Percentiles rank a stretch among this genome's conserved stretches.
Conservation (phyloP, 2,329 filamentous ascomycete genomes). For the Pestalotiopsis fici region DNA sequence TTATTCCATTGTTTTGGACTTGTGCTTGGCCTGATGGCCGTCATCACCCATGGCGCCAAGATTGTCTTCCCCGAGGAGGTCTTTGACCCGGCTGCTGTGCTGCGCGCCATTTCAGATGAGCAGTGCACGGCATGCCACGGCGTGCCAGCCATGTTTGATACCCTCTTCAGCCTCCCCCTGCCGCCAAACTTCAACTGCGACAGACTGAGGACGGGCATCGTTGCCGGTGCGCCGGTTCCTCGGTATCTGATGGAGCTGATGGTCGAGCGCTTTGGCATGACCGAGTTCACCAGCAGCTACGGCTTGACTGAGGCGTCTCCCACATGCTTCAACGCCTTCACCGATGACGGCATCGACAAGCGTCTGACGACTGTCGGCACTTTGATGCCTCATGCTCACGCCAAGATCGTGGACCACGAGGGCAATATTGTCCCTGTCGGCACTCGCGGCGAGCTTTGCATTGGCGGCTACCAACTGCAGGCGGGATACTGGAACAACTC, state of each 20-base stretch:
- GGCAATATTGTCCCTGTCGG: conserved; percentile 69
- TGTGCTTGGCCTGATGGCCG: conserved; percentile 72
- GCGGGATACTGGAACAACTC: conserved; percentile 69
- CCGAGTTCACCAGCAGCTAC: conserved; percentile 71
- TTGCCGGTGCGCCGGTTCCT: conserved; percentile 77
- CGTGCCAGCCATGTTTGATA: conserved; percentile 84
- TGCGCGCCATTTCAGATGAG: conserved; percentile 67
- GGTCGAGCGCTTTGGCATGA: conserved; percentile 72
- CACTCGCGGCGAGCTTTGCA: conserved; percentile 71
- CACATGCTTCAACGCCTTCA: conserved; percentile 80
- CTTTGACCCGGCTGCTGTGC: conserved; percentile 68
- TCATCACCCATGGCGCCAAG: conserved; percentile 73
- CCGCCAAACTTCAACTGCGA: conserved; percentile 44
- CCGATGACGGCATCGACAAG: conserved; percentile 67
- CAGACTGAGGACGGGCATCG: conserved; percentile 72
- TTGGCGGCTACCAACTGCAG: conserved; percentile 76
- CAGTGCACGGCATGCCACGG: conserved; percentile 76
- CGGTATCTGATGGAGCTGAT: conserved; percentile 74
- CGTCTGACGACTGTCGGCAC: conserved; percentile 74
- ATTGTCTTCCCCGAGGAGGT: conserved; percentile 76
- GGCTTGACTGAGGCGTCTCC: conserved; percentile 78
- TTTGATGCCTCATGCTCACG: conserved; percentile 72
- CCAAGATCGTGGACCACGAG: conserved; percentile 74
- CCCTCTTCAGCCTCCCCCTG: conserved; percentile 50
- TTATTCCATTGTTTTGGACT: conserved; percentile 87